phyloP scores from a whole-genome alignment of 192 early-diverging fungal genomes.

The Backusella westeae region DNA sequence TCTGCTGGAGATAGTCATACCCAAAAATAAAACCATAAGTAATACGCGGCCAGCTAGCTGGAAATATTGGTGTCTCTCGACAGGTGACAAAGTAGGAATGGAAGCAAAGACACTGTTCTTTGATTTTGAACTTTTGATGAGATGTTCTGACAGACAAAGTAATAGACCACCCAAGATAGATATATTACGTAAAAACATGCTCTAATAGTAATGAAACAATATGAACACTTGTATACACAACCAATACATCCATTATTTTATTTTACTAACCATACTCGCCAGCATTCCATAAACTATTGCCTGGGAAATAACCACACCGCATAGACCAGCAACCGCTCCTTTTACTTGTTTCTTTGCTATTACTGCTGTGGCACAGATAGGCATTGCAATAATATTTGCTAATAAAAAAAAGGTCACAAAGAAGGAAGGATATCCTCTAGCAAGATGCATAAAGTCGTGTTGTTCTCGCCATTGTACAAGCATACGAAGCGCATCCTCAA shows the following conservation, averaged over 20 bases:
- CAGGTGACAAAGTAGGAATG: conserved; percentile 81
- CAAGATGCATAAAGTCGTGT: conserved; percentile 77
- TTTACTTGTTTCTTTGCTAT: conserved; percentile 80
- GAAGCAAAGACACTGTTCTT: conserved; percentile 81
- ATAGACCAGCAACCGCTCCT: conserved; percentile 77
- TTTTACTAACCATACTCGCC: conserved; percentile 64
- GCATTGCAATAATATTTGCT: conserved; percentile 79
- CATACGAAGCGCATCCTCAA: conserved; percentile 91
- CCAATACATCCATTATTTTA: neutral
- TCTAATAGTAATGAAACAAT: neutral
- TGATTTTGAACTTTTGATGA: conserved; percentile 40
- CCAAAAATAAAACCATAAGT: conserved; percentile 88
- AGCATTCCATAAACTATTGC: conserved; percentile 92
- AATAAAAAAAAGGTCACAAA: conserved; percentile 79
- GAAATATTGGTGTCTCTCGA: conserved; percentile 82
- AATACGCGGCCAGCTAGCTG: conserved; percentile 89
- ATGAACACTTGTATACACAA: neutral
- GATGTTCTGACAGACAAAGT: conserved; percentile 86
- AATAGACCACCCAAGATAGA: conserved; percentile 91
- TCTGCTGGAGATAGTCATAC: conserved; percentile 83
- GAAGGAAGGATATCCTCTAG: conserved; percentile 76
- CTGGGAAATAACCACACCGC: conserved; percentile 81
- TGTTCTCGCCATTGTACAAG: conserved; percentile 88
- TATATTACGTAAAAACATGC: conserved; percentile 87
- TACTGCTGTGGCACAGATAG: conserved; percentile 73